Conservation (phyloP, 805 yeast species). For the Monosporozyma servazzii region DNA sequence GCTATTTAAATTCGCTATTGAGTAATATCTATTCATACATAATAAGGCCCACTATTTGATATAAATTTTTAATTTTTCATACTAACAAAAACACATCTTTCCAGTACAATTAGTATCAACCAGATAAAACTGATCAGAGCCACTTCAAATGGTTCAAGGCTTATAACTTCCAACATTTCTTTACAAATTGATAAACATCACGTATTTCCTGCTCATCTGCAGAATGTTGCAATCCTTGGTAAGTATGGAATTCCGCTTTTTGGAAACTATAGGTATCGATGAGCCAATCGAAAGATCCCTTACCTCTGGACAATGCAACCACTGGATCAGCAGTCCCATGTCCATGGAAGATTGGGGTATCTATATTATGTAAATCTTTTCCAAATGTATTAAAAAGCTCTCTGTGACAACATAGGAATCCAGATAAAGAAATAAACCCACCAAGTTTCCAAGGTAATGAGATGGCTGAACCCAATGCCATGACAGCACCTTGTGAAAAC, state of each 20-base stretch:
- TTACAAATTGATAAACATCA: conserved; percentile 42
- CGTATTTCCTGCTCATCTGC: conserved; percentile 57
- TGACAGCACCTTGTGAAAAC: conserved; percentile 88
- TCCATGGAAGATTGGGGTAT: conserved; percentile 77
- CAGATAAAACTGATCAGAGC: background rate
- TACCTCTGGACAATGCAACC: conserved; percentile 31
- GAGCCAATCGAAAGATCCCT: conserved; percentile 39
- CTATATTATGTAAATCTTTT: conserved; percentile 35
- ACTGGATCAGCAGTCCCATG: conserved; percentile 79
- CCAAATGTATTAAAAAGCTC: conserved; percentile 4
- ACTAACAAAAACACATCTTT: background rate
- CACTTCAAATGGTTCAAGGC: background rate
- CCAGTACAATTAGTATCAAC: background rate
- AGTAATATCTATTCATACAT: background rate
- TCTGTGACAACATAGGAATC: conserved; percentile 37
- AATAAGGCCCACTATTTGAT: background rate
- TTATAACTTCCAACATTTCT: conserved; percentile 4
- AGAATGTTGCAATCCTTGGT: conserved; percentile 59
- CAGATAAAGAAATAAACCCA: conserved; percentile 71
- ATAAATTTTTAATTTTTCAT: background rate
- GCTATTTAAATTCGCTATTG: background rate
- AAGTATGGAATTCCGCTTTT: conserved; percentile 42
- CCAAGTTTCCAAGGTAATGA: conserved; percentile 55
- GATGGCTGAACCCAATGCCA: conserved; percentile 55
- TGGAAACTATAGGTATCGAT: conserved; percentile 32